Percentiles rank a stretch among this genome's conserved stretches.
phyloP scores from a whole-genome alignment of 768 basidiomycete genomes.

The Termitomyces bulborhizus region DNA sequence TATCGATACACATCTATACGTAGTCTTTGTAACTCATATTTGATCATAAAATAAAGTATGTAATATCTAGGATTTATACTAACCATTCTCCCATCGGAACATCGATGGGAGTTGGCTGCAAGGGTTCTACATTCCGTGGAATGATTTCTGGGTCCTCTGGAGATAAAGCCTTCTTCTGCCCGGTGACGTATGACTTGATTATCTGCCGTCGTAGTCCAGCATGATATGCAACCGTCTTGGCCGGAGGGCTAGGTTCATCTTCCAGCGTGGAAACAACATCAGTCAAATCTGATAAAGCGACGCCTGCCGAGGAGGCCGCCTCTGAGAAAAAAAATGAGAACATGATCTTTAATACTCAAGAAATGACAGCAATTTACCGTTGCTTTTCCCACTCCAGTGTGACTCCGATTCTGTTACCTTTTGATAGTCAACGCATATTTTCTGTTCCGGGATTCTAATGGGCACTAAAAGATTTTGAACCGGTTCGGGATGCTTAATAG shows the following conservation, averaged over 20 bases:
- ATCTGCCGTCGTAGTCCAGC: neutral
- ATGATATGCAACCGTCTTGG: neutral
- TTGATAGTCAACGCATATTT: constrained; percentile 16
- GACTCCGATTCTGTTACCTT: constrained; percentile 32
- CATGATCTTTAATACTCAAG: neutral
- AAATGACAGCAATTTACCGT: constrained; percentile 21
- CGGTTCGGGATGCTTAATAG: constrained; percentile 36
- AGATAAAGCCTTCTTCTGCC: neutral
- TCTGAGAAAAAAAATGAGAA: constrained; percentile 19
- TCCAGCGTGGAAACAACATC: constrained; percentile 5
- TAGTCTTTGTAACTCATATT: neutral
- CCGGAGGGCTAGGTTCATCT: constrained; percentile 1
- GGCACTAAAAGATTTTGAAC: constrained; percentile 21
- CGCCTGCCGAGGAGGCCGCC: constrained; percentile 28
- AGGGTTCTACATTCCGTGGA: neutral
- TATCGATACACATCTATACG: neutral
- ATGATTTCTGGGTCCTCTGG: neutral
- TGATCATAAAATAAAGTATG: neutral
- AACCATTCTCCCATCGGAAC: neutral
- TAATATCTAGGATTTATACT: neutral
- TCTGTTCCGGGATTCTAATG: constrained; percentile 19
- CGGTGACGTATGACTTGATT: neutral
- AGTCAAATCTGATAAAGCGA: constrained; percentile 8
- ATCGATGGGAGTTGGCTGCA: neutral
- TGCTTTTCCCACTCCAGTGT: constrained; percentile 36